phyloP scores from a whole-genome alignment of 371 early-diverging fungal genomes.

The Zopfochytrium polystomum region DNA sequence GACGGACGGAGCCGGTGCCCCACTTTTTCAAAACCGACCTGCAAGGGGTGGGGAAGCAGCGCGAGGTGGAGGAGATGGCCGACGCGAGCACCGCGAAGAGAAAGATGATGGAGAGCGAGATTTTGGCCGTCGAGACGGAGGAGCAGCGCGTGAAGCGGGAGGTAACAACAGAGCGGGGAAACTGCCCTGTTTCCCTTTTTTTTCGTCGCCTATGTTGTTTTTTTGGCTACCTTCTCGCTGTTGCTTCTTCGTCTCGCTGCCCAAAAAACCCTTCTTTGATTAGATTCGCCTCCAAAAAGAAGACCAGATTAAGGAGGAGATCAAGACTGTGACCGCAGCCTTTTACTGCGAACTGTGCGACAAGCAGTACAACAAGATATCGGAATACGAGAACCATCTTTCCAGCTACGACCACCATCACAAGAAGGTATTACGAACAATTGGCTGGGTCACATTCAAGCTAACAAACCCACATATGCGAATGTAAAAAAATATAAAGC shows the following conservation, averaged over 20 bases:
- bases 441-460: too few species aligned
- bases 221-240: background rate
- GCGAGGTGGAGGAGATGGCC: conserved; percentile 43
- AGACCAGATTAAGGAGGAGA: conserved; percentile 48
- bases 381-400: conserved; percentile 73
- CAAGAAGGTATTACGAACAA: conserved; percentile 42
- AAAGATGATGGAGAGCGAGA: conserved; percentile 60
- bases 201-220: background rate
- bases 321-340: conserved; percentile 62
- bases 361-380: conserved; percentile 71
- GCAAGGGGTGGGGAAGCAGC: conserved; percentile 38
- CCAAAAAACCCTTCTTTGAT: background rate
- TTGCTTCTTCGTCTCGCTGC: background rate
- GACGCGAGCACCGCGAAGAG: conserved; percentile 59
- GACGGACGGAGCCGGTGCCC: conserved; percentile 24
- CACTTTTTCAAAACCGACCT: conserved; percentile 1
- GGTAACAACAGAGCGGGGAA: conserved; percentile 17
- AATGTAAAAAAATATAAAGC: conserved; percentile 29
- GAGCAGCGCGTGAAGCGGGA: conserved; percentile 48
- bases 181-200: conserved; percentile 4
- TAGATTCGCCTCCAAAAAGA: conserved; percentile 23
- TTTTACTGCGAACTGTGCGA: conserved; percentile 77
- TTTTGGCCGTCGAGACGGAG: conserved; percentile 59
- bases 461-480: too few species aligned
- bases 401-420: conserved; percentile 79